Evolutionary conservation across 129 eudicot genomes (phyloP), one percentile per base, ranked within the genome.

Genomic region (Flaveria ramosissima): DNA sequence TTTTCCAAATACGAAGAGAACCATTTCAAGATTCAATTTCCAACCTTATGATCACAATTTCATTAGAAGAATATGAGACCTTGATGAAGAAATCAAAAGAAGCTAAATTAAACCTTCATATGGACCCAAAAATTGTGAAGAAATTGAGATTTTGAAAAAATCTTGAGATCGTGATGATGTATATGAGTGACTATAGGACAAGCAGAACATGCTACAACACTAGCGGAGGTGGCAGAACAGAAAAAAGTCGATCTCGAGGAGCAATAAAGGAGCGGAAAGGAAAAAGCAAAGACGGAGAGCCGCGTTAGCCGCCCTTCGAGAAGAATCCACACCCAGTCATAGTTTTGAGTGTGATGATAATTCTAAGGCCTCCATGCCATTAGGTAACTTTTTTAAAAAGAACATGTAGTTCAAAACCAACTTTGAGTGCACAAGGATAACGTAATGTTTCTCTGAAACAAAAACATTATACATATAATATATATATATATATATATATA

Each of bases 221-320:
- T 92, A 26, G 90, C 96, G 3, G 90, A 85, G 69, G 87, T 78
- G 45, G 92, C 96, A 2, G 96, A 90, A 80, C 65, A 62, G 73
- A 86, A 68, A 4, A 90, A 87, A 67, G 75, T 80, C 9, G 84
- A 24, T 11, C 82, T 90, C 2, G 92, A 88, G 82, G 92, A 84
- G 47, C 71, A 83, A 82, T 74, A 70, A 84, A 65, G 83, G 80
- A 78, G 72, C 64, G 83, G 84, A 87, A 62, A 70, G 86, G 77
- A 74, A 79, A 71, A 19, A 84, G 70, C 90, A 80, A 43, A 80
- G 78, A 75, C 70, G 86, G 70, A 83, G 82, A 78, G 90, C 90
- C 10, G 96, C 89, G 8, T 60, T 83, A 9, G 85, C 85, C 2
- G 90, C 90, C 19, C 85, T 90, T 10, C 78, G 78, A 1, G 87